A percentile compares a stretch with the other conserved stretches of the same genome.
Conservation (phyloP, 441 rosid genomes). For the Macaranga tanarius region DNA sequence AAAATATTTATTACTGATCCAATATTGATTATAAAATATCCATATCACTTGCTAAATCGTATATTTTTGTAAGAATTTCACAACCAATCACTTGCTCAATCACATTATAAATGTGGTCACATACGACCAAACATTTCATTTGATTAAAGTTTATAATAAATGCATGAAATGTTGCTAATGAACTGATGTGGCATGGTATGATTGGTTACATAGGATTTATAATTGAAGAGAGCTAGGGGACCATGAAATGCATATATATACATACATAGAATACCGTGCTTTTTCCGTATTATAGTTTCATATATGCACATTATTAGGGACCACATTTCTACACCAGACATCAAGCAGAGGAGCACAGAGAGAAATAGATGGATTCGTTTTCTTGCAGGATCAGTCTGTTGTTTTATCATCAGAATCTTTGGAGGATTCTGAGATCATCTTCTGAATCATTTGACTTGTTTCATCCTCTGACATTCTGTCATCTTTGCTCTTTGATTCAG, state of each 20-base stretch:
- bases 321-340: not conserved
- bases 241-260: constrained; percentile 3
- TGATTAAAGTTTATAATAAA: not conserved
- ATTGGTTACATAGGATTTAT: not conserved
- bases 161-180: not conserved
- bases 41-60: too few relatives aligned
- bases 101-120: too few relatives aligned
- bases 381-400: not conserved
- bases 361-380: not conserved
- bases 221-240: not conserved
- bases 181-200: not conserved
- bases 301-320: not conserved
- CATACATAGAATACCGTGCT: not conserved
- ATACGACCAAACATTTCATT: not conserved
- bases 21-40: too few relatives aligned
- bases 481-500: constrained; percentile 53
- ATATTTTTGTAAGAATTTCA: too few relatives aligned
- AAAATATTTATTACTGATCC: too few relatives aligned
- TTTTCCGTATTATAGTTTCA: constrained; percentile 1
- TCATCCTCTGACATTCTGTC: constrained; percentile 81
- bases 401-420: constrained; percentile 33
- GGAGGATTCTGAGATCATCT: constrained; percentile 61
- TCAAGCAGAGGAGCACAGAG: not conserved
- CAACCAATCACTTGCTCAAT: not conserved
- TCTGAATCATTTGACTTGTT: constrained; percentile 71